A percentile compares a stretch with the other conserved stretches of the same genome.
Conservation (phyloP, 176 grass and related monocot genomes). For the Secale cereale region DNA sequence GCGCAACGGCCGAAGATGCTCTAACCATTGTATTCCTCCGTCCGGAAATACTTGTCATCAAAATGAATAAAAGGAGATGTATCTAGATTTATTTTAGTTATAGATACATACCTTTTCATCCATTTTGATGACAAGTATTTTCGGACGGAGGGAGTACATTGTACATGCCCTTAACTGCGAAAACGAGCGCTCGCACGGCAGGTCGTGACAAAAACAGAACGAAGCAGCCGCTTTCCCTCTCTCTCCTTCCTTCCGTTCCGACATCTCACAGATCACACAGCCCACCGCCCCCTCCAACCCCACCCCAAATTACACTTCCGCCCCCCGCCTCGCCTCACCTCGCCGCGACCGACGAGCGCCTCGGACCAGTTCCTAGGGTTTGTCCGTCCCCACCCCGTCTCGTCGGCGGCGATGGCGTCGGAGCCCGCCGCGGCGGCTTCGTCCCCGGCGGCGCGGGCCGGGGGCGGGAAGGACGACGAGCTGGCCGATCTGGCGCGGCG, state of each 20-base stretch:
- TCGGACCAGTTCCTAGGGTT: slow-evolving; percentile 12
- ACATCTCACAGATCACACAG: slow-evolving; percentile 6
- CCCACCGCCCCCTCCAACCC: slow-evolving; percentile 19
- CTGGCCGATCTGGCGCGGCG: slow-evolving; percentile 84
- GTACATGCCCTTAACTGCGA: neutral
- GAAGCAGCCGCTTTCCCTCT: neutral
- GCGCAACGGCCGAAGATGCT: too few relatives aligned
- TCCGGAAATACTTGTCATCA: too few relatives aligned
- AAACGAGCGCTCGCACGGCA: neutral
- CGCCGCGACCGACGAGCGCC: slow-evolving; percentile 10
- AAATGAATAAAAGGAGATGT: too few relatives aligned
- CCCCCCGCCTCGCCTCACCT: slow-evolving; percentile 19
- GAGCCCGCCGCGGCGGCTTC: neutral
- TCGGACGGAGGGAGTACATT: too few relatives aligned
- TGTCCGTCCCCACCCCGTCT: neutral
- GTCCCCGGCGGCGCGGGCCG: slow-evolving; percentile 20
- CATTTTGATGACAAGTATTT: too few relatives aligned
- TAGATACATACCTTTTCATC: too few relatives aligned
- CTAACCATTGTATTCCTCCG: too few relatives aligned
- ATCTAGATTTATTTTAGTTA: too few relatives aligned
- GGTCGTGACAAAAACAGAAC: slow-evolving; percentile 7
- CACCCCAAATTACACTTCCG: slow-evolving; percentile 7
- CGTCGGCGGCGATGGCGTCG: slow-evolving; percentile 29
- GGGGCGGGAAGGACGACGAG: slow-evolving; percentile 69
- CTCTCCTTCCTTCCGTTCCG: neutral